Conservation (phyloP, 805 yeast species). For the Starmerella geochares region DNA sequence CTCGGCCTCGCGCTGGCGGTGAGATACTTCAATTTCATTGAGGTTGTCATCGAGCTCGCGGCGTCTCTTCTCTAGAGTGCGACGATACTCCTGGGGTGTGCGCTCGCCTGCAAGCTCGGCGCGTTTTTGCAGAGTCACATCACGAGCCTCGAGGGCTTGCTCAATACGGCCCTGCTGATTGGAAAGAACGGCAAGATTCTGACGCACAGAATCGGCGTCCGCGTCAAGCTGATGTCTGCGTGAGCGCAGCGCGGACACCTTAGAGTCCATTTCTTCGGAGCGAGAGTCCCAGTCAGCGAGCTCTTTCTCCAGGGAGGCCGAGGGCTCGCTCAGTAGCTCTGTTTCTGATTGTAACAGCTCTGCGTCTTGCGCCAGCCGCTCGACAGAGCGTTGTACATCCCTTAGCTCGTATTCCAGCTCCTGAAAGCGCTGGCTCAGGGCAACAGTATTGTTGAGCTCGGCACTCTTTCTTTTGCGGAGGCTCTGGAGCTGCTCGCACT, state of each 20-base stretch:
- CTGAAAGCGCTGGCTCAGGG: constrained; percentile 12
- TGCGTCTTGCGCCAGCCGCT: constrained; percentile 5
- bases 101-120: not conserved
- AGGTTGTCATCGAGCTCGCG: constrained; percentile 6
- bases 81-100: constrained; percentile 4
- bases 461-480: constrained; percentile 46
- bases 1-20: constrained; percentile 31
- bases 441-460: constrained; percentile 36
- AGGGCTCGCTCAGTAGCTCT: constrained; percentile 28
- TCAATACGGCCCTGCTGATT: constrained; percentile 19
- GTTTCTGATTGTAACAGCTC: constrained; percentile 3
- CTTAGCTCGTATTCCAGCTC: constrained; percentile 10
- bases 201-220: constrained; percentile 4
- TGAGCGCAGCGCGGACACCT: constrained; percentile 28
- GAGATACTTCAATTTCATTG: constrained; percentile 16
- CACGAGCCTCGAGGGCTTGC: constrained; percentile 12
- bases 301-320: not conserved
- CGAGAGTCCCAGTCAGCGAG: constrained; percentile 7
- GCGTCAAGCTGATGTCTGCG: constrained; percentile 28
- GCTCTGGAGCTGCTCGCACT: constrained; percentile 41
- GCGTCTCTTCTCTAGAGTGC: not conserved
- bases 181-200: constrained; percentile 4
- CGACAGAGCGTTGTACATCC: constrained; percentile 2
- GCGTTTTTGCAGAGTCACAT: not conserved
- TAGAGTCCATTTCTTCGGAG: constrained; percentile 2